Conservation (phyloP, 140 eudicot genomes). For the Cichorium intybus region DNA sequence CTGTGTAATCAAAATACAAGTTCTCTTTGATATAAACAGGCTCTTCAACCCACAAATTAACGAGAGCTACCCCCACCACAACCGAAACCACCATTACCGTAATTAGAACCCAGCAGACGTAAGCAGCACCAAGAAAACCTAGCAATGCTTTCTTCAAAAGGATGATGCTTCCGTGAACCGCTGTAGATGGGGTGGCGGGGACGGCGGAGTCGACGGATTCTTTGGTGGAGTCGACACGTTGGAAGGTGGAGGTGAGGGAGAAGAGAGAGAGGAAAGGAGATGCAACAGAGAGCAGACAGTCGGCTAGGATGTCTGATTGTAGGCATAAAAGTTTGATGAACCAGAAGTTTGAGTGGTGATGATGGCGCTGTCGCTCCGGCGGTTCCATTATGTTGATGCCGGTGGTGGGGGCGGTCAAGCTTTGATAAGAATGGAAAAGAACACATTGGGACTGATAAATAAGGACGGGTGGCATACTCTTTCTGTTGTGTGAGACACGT, state of each 20-base stretch:
- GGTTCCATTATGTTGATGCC: constrained; percentile 9
- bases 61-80: constrained; percentile 60
- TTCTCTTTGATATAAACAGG: constrained; percentile 46
- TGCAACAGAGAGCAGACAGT: constrained; percentile 24
- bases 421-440: constrained; percentile 13
- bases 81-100: constrained; percentile 45
- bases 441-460: not conserved
- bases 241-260: constrained; percentile 20
- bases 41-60: constrained; percentile 57
- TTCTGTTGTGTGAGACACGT: constrained; percentile 11
- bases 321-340: constrained; percentile 32
- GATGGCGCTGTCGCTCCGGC: constrained; percentile 20
- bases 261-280: constrained; percentile 34
- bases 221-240: constrained; percentile 12
- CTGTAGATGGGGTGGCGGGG: constrained; percentile 12
- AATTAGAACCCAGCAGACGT: constrained; percentile 42
- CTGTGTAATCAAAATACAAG: constrained; percentile 60
- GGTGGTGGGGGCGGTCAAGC: not conserved
- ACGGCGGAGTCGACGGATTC: not conserved
- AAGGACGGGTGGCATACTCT: constrained; percentile 25
- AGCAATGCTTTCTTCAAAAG: constrained; percentile 35
- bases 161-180: not conserved
- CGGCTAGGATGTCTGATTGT: constrained; percentile 33
- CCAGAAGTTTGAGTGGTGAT: not conserved
- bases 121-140: constrained; percentile 62